Percentiles rank a stretch among this genome's conserved stretches.
phyloP scores from a whole-genome alignment of 805 yeast species.

The Saitoella complicata region DNA sequence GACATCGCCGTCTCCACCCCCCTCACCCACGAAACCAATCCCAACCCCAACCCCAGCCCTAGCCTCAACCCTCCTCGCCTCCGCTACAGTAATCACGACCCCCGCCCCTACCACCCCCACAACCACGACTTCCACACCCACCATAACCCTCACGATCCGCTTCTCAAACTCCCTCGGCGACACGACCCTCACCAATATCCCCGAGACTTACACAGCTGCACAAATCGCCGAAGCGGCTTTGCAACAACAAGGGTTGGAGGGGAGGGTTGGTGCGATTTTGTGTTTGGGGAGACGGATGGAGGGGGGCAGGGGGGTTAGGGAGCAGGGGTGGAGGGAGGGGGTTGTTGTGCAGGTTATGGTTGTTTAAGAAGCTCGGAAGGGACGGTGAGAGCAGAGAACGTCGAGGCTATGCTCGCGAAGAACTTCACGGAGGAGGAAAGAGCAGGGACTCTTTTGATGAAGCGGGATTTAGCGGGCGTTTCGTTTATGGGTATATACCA shows the following conservation, averaged over 20 bases:
- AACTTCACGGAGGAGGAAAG: not conserved
- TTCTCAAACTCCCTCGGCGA: not conserved
- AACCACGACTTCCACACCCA: not conserved
- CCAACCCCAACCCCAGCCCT: not conserved
- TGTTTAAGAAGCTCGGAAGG: not conserved
- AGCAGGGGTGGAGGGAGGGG: conserved; percentile 1
- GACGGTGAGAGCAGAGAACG: not conserved
- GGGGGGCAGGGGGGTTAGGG: not conserved
- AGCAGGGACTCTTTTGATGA: not conserved
- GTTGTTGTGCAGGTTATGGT: conserved; percentile 1
- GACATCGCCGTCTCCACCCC: not conserved
- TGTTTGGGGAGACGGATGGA: not conserved
- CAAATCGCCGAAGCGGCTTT: not conserved
- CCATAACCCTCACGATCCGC: not conserved
- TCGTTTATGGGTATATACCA: not conserved
- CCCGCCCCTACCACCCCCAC: not conserved
- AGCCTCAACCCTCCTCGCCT: not conserved
- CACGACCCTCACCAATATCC: not conserved
- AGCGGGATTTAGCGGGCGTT: not conserved
- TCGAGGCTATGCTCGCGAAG: not conserved
- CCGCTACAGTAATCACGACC: not conserved
- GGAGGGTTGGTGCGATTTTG: not conserved
- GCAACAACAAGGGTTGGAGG: not conserved
- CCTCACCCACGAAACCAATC: not conserved
- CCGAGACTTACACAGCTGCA: not conserved